Conservation (phyloP, 192 early-diverging fungal genomes). For the Coemansia sp. region DNA sequence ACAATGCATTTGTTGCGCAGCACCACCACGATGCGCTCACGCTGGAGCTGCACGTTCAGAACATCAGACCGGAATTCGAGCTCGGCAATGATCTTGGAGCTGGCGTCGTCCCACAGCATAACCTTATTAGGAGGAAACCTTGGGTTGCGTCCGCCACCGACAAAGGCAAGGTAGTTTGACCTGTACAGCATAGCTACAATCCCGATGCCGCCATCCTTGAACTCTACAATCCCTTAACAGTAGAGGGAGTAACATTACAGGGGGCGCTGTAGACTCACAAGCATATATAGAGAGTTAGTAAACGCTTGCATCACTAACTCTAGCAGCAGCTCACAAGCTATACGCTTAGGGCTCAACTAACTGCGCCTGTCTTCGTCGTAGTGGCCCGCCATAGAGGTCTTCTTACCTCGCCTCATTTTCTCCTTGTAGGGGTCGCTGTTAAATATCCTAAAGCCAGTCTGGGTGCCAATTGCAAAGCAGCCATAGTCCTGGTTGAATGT, state of each 20-base stretch:
- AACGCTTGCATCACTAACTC: no score
- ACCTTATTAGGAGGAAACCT: slow-evolving; percentile 84
- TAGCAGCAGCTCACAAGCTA: no score
- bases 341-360: no score
- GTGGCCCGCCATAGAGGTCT: not conserved
- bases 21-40: slow-evolving; percentile 77
- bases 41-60: slow-evolving; percentile 71
- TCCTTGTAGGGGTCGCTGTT: slow-evolving; percentile 82
- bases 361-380: no score
- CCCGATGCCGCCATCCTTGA: slow-evolving; percentile 80
- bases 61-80: slow-evolving; percentile 81
- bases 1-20: slow-evolving; percentile 77
- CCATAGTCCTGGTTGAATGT: slow-evolving; percentile 83
- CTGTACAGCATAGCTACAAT: slow-evolving; percentile 83
- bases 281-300: no score
- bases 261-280: no score
- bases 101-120: slow-evolving; percentile 83
- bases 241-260: not conserved
- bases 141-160: slow-evolving; percentile 82
- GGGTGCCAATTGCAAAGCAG: slow-evolving; percentile 80
- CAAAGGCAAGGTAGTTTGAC: slow-evolving; percentile 83
- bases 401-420: slow-evolving; percentile 65
- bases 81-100: slow-evolving; percentile 67
- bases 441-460: slow-evolving; percentile 80
- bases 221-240: slow-evolving; percentile 48